phyloP scores from a whole-genome alignment of 331 rosid genomes.

The Malus hybrid region DNA sequence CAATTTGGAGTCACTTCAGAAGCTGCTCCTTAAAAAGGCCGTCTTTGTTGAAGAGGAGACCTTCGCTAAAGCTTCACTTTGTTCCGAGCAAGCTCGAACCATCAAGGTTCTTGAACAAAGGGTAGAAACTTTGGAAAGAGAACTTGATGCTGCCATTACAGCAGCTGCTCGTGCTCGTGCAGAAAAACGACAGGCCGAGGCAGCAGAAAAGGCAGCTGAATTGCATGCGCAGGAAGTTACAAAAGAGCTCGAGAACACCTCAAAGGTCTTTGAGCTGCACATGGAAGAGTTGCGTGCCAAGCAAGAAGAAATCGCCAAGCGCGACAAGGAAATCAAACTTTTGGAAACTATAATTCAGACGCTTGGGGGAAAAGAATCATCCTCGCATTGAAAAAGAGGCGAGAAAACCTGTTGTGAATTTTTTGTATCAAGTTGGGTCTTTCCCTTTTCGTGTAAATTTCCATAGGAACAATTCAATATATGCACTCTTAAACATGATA shows the following conservation, averaged over 20 bases:
- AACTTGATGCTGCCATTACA: slow-evolving; percentile 83
- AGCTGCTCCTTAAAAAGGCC: slow-evolving; percentile 77
- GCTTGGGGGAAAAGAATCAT: slow-evolving; percentile 59
- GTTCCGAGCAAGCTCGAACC: slow-evolving; percentile 79
- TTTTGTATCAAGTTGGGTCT: background rate
- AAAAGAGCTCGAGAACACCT: slow-evolving; percentile 89
- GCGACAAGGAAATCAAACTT: slow-evolving; percentile 73
- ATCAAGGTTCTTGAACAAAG: slow-evolving; percentile 87
- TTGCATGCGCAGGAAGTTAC: slow-evolving; percentile 66
- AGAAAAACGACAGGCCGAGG: slow-evolving; percentile 84
- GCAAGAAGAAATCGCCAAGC: slow-evolving; percentile 77
- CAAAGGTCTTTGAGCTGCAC: slow-evolving; percentile 90
- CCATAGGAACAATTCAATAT: slow-evolving; percentile 6
- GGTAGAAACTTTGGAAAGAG: slow-evolving; percentile 79
- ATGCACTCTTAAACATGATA: background rate
- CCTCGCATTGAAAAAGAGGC: slow-evolving; percentile 17
- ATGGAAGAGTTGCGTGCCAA: slow-evolving; percentile 89
- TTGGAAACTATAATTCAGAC: slow-evolving; percentile 86
- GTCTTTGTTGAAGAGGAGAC: slow-evolving; percentile 85
- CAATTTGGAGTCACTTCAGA: slow-evolving; percentile 76
- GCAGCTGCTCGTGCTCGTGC: slow-evolving; percentile 91
- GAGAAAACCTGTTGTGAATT: slow-evolving; percentile 1
- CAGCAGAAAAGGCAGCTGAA: slow-evolving; percentile 79
- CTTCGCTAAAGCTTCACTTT: slow-evolving; percentile 76
- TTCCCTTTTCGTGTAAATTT: slow-evolving; percentile 16